Evolutionary conservation across 306 rosid genomes (phyloP), one percentile per base, ranked within the genome.

Genomic region (Alnus rubra): DNA sequence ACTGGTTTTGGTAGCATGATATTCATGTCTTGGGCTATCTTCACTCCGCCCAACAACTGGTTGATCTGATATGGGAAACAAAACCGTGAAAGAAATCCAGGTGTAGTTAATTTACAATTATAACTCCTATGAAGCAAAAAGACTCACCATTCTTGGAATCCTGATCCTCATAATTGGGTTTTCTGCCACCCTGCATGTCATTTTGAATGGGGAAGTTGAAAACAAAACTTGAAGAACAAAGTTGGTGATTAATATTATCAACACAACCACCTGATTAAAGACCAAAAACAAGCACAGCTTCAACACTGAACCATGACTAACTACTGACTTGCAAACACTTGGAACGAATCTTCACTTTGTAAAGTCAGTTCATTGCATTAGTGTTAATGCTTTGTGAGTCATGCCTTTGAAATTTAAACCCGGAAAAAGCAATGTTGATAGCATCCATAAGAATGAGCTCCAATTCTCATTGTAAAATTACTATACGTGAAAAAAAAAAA

Each of bases 181-280:
- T 80, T 47, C 52, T 79, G 69, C 51, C 73, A 65, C 35, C 85
- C 91, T 88, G 78, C 85, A 84, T 18, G 68, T 42, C 76, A 59
- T 74, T 63, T n/a, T 55, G 76, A 79, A 80, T 7, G 64, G 79
- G 67, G 15, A 5, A 28, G 39, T 65, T 68, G 11, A 37, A 67
- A 65, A 37, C 62, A 28, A 23, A 64, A 72, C 30, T 62, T 72
- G 74, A 19, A 19, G 45, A 76, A 69, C 71, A 80, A 10, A 18
- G 31, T 48, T 48, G 35, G 42, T 7, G 74, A 55, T 33, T n/a
- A 44, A 48, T 31, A 62, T 60, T 30, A 31, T 30, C 69, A 13
- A 60, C 42, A 60, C 68, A 28, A 60, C 7, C 68, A 28, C 9
- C 63, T 56, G 23, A 48, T 39, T 19, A 39, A 37, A 5, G 59